Evolutionary conservation across 352 stramenopile genomes (phyloP).

Genomic region (Phytophthora foliorum): DNA sequence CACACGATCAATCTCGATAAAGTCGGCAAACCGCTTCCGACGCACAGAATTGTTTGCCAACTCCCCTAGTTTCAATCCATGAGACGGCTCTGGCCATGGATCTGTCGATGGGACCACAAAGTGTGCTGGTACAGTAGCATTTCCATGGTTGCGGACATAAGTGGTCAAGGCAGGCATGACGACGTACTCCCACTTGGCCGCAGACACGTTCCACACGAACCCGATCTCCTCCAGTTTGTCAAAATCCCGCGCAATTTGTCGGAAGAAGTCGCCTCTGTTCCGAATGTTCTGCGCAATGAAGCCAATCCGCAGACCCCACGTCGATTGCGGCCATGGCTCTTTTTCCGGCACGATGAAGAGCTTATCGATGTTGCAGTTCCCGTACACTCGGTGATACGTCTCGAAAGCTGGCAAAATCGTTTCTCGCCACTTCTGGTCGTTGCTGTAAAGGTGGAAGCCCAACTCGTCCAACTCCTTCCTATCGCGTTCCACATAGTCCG

Average conservation of each 20-base stretch:
- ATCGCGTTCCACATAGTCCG: slow-evolving; percentile 43
- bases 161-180: slow-evolving; percentile 57
- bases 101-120: slow-evolving; percentile 61
- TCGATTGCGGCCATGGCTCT: slow-evolving; percentile 42
- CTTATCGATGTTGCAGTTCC: slow-evolving; percentile 50
- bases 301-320: slow-evolving; percentile 55
- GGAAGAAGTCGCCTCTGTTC: slow-evolving; percentile 53
- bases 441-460: slow-evolving; percentile 59
- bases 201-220: slow-evolving; percentile 64
- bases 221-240: slow-evolving; percentile 56
- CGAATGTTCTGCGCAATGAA: slow-evolving; percentile 70
- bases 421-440: slow-evolving; percentile 61
- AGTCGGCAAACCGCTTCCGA: slow-evolving; percentile 49
- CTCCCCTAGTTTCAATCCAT: slow-evolving; percentile 48
- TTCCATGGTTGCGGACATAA: slow-evolving; percentile 49
- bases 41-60: slow-evolving; percentile 34
- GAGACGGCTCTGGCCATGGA: slow-evolving; percentile 51
- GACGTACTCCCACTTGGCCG: slow-evolving; percentile 53
- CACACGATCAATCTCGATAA: slow-evolving; percentile 61
- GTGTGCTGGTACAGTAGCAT: slow-evolving; percentile 41
- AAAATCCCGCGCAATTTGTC: slow-evolving; percentile 59
- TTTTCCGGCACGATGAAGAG: slow-evolving; percentile 55
- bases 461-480: slow-evolving; percentile 48
- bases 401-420: slow-evolving; percentile 60
- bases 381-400: slow-evolving; percentile 48